A percentile compares a stretch with the other conserved stretches of the same genome.
phyloP scores from a whole-genome alignment of 768 basidiomycete species.

The Lactifluus hygrophoroides region DNA sequence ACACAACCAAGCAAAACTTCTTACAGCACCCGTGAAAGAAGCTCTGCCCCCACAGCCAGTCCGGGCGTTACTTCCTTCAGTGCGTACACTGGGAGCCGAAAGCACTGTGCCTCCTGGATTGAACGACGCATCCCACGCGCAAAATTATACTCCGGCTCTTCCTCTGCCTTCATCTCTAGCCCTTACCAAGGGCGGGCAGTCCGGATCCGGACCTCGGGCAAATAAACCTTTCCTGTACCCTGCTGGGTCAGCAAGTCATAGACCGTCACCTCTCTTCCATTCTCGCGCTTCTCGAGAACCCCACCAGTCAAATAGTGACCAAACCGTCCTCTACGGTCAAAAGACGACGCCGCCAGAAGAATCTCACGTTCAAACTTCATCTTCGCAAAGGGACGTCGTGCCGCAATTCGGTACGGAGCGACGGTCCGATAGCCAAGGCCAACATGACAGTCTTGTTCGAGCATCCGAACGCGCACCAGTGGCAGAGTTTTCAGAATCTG shows the following conservation, averaged over 20 bases:
- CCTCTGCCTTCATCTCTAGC: neutral
- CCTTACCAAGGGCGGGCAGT: neutral
- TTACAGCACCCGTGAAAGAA: neutral
- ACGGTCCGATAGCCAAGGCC: neutral
- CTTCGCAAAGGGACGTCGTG: neutral
- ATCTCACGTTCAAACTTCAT: neutral
- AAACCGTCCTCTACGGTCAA: neutral
- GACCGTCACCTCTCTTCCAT: slow-evolving; percentile 4
- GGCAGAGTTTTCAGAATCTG: slow-evolving; percentile 13
- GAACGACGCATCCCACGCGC: neutral
- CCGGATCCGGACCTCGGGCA: slow-evolving; percentile 1
- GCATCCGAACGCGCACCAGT: neutral
- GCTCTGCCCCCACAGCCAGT: neutral
- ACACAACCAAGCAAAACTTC: neutral
- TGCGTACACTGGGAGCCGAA: neutral
- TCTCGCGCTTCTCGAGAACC: neutral
- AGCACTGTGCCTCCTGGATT: neutral
- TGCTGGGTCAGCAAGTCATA: slow-evolving; percentile 1
- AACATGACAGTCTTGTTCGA: neutral
- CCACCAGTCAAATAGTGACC: neutral
- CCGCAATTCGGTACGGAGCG: neutral
- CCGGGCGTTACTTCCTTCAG: neutral
- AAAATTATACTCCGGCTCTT: neutral
- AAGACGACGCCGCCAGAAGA: neutral
- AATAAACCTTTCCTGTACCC: neutral